Conservation (phyloP, 495 filamentous ascomycete genomes). For the Lepraria neglecta region DNA sequence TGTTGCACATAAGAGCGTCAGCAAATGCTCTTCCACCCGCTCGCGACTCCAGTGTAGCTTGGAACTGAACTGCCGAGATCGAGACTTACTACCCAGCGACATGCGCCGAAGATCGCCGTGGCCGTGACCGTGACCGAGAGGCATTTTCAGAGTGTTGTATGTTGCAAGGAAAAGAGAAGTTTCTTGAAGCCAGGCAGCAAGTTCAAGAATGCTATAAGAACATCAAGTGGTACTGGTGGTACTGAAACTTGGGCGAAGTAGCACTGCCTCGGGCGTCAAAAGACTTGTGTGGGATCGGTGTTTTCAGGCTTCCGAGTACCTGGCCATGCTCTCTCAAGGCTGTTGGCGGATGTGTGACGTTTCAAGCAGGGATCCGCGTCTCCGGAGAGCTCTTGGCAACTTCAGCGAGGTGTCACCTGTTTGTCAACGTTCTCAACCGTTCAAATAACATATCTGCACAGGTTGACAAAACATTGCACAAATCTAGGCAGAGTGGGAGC, state of each 20-base stretch:
- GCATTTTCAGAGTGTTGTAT: conserved; percentile 24
- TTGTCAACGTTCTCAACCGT: background rate
- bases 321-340: conserved; percentile 10
- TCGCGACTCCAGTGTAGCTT: background rate
- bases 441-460: background rate
- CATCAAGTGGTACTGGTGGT: background rate
- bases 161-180: background rate
- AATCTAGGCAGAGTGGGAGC: background rate
- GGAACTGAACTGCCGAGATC: background rate
- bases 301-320: conserved; percentile 12
- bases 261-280: background rate
- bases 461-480: background rate
- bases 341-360: conserved; percentile 9
- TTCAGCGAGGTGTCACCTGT: background rate
- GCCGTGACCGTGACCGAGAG: conserved; percentile 30
- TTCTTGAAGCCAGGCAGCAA: background rate
- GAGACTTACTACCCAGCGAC: conserved; percentile 34
- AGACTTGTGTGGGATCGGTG: background rate
- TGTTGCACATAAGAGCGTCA: conserved; percentile 6
- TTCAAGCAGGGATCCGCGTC: conserved; percentile 1
- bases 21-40: background rate
- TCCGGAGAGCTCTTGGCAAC: background rate
- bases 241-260: background rate
- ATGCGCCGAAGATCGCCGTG: conserved; percentile 33
- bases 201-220: background rate